Evolutionary conservation across 371 early-diverging fungal genomes (phyloP), one percentile per base, ranked within the genome.

Genomic region (Mucor racemosus): DNA sequence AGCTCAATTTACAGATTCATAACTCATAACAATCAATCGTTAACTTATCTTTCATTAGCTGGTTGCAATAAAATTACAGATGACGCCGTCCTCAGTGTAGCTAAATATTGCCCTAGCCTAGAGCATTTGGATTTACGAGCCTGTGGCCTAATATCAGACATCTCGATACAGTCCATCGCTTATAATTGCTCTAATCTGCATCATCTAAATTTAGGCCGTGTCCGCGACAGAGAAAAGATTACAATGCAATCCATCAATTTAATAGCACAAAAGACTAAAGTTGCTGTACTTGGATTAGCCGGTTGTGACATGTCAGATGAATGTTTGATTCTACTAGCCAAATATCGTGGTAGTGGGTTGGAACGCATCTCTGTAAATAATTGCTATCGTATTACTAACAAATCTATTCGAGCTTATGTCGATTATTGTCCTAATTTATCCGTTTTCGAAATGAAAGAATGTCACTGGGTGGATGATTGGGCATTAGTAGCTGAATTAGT

Each of bases 371-470:
- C 86, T 5, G 84, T 86, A 64, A 86, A 86, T 58, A 81, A 86
- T 41, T 88, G 88, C 46, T 76, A 78, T n/a, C 69, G 75, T 57
- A 69, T 88, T 54, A 86, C 86, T 38, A 84, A 86, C 63, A 71
- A 76, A 10, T 67, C 85, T 2, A 55, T 88, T 39, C 79, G 76
- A 33, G 79, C 84, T 0, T 66, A 81, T 65, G 79, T 84, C 44
- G 64, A 69, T 31, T 62, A 81, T 46, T 88, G 86, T 54, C 81
- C 78, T 1, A 79, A 78, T 40, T 65, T 88, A 14, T 78, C 82
- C 11, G 88, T 88, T 1, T 84, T 88, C 71, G 86, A 86, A 71
- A 84, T 88, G 75, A 86, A 86, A 54, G 84, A 88, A 35, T 88
- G 88, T 44, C 78, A 80, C 58, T 65, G 72, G 56, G 70, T 84